Base-by-base conservation (phyloP, 768 basidiomycete species). In the Kwoniella botswanensis region DNA sequence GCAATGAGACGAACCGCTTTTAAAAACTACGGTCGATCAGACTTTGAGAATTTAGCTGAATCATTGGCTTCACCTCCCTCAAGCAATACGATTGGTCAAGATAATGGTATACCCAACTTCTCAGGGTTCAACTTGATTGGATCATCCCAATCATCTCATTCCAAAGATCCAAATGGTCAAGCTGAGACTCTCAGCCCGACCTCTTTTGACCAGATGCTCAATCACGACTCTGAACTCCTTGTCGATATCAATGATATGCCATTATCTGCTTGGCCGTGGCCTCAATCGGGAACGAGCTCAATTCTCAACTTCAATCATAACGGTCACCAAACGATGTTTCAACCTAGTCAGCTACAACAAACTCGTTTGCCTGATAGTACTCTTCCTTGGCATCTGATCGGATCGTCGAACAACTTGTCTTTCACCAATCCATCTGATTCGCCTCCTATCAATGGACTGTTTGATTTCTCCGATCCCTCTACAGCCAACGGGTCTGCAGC, bases 371-470 rank as follows among this genome's bases (percentile, higher is more conserved):
- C 5, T 35, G 35, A 35, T 35, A 9, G 7, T 35, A 35, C 35
- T 35, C 35, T 35, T 1, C 35, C 69, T 9, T 74, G 72, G 72
- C 26, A 57, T 10, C 10, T 74, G 53, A 24, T 74, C 2, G 53
- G 60, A 21, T 60, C 73, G 4, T 68, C 73, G 6, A 65, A 29
- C 42, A 67, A 68, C 35, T 24, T 65, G 2, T 41, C 43, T 17
- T 50, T n/a, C 42, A n/a, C 15, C 22, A 46, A 35, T 57, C 13
- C 22, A n/a, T 35, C 52, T 35, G 24, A 43, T 17, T 42, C 50
- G 4, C 63, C 53, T 17, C 26, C 63, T 7, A 6, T 65, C n/a
- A 56, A 43, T 50, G 43, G 42, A 4, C 42, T 15, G 3, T 17
- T 53, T 12, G 24, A 41, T 0, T 21, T 22, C 3, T n/a, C 10